Conservation (phyloP, 257 asterid genomes). For the Rehmannia glutinosa region DNA sequence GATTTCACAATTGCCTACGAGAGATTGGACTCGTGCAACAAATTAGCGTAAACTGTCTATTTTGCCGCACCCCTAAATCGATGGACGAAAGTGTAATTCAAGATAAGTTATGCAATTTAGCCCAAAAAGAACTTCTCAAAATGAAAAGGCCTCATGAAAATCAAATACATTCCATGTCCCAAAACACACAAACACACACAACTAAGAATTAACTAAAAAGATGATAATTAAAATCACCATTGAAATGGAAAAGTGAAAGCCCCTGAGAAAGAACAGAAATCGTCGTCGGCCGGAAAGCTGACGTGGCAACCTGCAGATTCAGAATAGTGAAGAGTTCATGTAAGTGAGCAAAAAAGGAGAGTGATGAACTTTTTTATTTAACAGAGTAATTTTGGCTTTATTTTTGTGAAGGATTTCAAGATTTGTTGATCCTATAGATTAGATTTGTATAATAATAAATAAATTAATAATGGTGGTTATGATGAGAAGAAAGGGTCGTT, state of each 20-base stretch:
- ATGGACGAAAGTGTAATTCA: no score
- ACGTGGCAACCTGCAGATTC: slow-evolving; percentile 13
- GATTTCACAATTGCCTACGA: no score
- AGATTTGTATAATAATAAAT: no score
- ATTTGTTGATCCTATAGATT: background rate
- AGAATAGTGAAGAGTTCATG: background rate
- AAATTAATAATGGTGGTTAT: slow-evolving; percentile 23
- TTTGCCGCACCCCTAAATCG: no score
- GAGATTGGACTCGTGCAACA: no score
- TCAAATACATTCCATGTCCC: no score
- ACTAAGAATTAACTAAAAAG: background rate
- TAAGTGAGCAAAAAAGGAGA: background rate
- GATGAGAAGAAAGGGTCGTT: slow-evolving; percentile 14
- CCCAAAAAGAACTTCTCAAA: no score
- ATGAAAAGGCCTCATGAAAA: no score
- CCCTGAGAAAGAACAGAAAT: slow-evolving; percentile 9
- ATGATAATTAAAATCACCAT: slow-evolving; percentile 11
- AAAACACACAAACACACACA: background rate
- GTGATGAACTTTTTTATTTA: background rate
- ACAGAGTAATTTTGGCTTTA: background rate
- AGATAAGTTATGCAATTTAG: no score
- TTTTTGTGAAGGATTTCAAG: background rate
- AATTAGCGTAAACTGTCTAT: no score
- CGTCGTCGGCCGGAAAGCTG: slow-evolving; percentile 4
- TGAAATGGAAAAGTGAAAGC: background rate